Evolutionary conservation across 2,329 filamentous ascomycete species (phyloP).

Genomic region (Aspergillus sp.): DNA sequence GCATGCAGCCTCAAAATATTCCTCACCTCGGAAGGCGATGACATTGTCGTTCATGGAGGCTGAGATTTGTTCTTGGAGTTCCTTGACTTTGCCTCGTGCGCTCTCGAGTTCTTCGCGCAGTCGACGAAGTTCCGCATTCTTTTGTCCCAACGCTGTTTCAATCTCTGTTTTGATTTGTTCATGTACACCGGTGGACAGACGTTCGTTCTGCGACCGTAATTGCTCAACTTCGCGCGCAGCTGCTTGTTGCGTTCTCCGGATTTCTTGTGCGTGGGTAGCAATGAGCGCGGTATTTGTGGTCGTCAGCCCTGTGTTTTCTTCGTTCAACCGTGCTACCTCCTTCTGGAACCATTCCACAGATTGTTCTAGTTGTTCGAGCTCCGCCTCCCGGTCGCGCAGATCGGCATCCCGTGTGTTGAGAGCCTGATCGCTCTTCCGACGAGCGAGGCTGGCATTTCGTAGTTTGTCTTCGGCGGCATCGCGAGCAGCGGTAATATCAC

Average conservation of each 20-base stretch:
- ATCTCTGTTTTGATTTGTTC: conserved; percentile 62
- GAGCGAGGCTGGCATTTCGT: conserved; percentile 55
- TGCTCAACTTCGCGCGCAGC: conserved; percentile 69
- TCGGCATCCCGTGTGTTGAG: conserved; percentile 66
- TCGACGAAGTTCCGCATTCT: conserved; percentile 78
- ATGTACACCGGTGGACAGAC: conserved; percentile 63
- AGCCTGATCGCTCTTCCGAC: conserved; percentile 55
- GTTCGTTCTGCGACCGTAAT: conserved; percentile 62
- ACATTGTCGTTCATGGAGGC: conserved; percentile 67
- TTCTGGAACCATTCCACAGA: conserved; percentile 77
- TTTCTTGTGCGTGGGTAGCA: conserved; percentile 71
- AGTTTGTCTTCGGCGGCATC: conserved; percentile 66
- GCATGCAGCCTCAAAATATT: conserved; percentile 92
- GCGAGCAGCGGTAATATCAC: conserved; percentile 71
- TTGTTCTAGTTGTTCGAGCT: conserved; percentile 79
- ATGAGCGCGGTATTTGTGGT: conserved; percentile 76
- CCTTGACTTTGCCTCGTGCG: conserved; percentile 62
- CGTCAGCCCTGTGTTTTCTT: conserved; percentile 77
- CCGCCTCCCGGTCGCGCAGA: conserved; percentile 77
- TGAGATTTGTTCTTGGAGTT: conserved; percentile 60
- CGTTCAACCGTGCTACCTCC: conserved; percentile 76
- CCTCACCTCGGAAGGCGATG: conserved; percentile 79
- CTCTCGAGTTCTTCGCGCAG: conserved; percentile 76
- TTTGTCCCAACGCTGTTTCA: conserved; percentile 67
- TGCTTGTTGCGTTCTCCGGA: conserved; percentile 62